Conservation (phyloP, 352 stramenopile species). For the Pythium rhizo-oryzae region DNA sequence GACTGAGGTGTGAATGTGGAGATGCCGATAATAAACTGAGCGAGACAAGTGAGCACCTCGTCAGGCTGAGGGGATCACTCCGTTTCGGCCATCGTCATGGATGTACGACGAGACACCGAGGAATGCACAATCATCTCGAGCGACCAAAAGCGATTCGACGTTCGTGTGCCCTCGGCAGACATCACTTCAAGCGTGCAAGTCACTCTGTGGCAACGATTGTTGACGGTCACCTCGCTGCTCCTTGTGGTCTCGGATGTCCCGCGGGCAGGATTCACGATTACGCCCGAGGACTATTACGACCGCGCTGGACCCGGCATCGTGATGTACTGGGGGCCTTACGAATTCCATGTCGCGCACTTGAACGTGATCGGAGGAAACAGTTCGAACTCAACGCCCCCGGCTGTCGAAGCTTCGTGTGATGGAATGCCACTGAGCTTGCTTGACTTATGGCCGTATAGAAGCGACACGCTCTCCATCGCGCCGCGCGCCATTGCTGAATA, state of each 20-base stretch:
- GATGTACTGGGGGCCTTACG: conserved; percentile 48
- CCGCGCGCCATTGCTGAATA: conserved; percentile 10
- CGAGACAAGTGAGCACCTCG: too few species aligned
- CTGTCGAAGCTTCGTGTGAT: not conserved
- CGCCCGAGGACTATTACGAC: conserved; percentile 31
- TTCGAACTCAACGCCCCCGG: not conserved
- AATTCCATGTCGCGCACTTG: conserved; percentile 46
- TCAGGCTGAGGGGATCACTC: too few species aligned
- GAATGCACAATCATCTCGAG: not conserved
- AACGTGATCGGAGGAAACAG: not conserved
- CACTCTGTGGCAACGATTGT: conserved; percentile 1
- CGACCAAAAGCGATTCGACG: not conserved
- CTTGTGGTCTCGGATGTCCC: conserved; percentile 54
- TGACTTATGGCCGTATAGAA: conserved; percentile 25
- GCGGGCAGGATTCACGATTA: conserved; percentile 42
- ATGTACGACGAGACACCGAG: not conserved
- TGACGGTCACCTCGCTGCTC: conserved; percentile 41
- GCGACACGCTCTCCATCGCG: conserved; percentile 25
- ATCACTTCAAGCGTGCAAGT: not conserved
- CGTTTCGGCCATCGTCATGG: not conserved
- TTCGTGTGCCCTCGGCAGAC: not conserved
- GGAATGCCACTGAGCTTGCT: conserved; percentile 7
- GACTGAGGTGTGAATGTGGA: too few species aligned
- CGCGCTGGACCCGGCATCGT: conserved; percentile 33
- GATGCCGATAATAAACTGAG: too few species aligned